Evolutionary conservation across 2,329 filamentous ascomycete species (phyloP).

Genomic region (Pestalotiopsis sp.): DNA sequence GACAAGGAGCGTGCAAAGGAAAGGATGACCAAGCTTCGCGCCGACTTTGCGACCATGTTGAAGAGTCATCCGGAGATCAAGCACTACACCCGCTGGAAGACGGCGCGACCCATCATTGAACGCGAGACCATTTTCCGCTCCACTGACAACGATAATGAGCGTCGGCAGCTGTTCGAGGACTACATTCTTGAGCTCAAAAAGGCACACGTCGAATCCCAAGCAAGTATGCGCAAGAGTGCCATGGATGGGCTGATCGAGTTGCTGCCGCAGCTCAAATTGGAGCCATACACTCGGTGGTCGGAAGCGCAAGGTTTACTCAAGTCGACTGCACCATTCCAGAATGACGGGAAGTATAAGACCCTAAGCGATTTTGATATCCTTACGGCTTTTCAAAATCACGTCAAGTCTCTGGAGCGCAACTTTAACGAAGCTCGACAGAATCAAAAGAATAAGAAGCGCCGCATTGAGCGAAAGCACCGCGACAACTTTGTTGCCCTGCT

Average conservation of each 20-base stretch:
- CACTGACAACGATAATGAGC: slow-evolving; percentile 83
- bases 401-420: slow-evolving; percentile 85
- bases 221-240: slow-evolving; percentile 71
- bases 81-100: slow-evolving; percentile 96
- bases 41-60: slow-evolving; percentile 95
- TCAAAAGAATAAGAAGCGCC: slow-evolving; percentile 77
- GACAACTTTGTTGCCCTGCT: slow-evolving; percentile 79
- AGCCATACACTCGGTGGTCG: slow-evolving; percentile 93
- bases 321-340: slow-evolving; percentile 73
- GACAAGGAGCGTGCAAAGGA: slow-evolving; percentile 96
- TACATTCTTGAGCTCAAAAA: slow-evolving; percentile 87
- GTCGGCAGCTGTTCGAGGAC: slow-evolving; percentile 88
- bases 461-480: slow-evolving; percentile 82
- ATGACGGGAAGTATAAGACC: slow-evolving; percentile 80
- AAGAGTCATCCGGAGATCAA: slow-evolving; percentile 96
- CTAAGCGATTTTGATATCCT: slow-evolving; percentile 89
- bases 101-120: slow-evolving; percentile 89
- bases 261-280: slow-evolving; percentile 76
- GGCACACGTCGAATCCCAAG: slow-evolving; percentile 73
- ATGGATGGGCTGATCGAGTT: slow-evolving; percentile 81
- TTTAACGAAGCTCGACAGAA: slow-evolving; percentile 91
- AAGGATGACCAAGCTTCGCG: slow-evolving; percentile 83
- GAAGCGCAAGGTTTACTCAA: slow-evolving; percentile 84
- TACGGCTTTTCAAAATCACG: slow-evolving; percentile 90
- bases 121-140: slow-evolving; percentile 94